Percentiles rank a stretch among this genome's conserved stretches.
phyloP scores from a whole-genome alignment of 768 basidiomycete species.

The Pleurotus cornucopiae region DNA sequence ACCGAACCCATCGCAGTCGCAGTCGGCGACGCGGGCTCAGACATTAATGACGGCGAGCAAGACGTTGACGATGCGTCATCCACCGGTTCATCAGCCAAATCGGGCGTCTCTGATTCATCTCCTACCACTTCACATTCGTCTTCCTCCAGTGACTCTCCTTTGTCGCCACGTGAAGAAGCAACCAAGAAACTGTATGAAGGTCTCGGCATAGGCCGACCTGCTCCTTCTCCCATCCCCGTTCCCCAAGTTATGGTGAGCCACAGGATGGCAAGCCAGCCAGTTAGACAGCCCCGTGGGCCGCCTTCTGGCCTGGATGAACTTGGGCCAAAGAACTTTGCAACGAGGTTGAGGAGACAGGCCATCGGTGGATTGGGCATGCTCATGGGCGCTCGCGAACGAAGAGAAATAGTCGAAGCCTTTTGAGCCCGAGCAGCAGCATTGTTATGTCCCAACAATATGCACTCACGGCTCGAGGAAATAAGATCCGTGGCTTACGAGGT shows the following conservation, averaged over 20 bases:
- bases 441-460: conserved; percentile 7
- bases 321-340: conserved; percentile 85
- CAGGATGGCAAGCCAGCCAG: conserved; percentile 67
- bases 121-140: conserved; percentile 75
- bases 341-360: conserved; percentile 79
- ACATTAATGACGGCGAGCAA: conserved; percentile 21
- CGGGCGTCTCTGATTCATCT: conserved; percentile 49
- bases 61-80: conserved; percentile 53
- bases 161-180: conserved; percentile 85
- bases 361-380: conserved; percentile 77
- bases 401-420: conserved; percentile 70
- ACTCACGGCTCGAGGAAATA: conserved; percentile 8
- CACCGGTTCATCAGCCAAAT: conserved; percentile 55
- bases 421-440: conserved; percentile 25
- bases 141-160: conserved; percentile 54
- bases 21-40: conserved; percentile 47
- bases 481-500: background rate
- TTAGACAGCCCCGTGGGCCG: conserved; percentile 85
- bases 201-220: conserved; percentile 76
- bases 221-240: conserved; percentile 34
- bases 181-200: conserved; percentile 86
- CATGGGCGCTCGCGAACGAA: conserved; percentile 77
- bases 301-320: conserved; percentile 85
- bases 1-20: conserved; percentile 46
- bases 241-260: conserved; percentile 36